These are phyloP conservation scores for Dryas drummondii DNA, from an alignment of 306 rosid species.

Conservation along the genomic window DNA sequence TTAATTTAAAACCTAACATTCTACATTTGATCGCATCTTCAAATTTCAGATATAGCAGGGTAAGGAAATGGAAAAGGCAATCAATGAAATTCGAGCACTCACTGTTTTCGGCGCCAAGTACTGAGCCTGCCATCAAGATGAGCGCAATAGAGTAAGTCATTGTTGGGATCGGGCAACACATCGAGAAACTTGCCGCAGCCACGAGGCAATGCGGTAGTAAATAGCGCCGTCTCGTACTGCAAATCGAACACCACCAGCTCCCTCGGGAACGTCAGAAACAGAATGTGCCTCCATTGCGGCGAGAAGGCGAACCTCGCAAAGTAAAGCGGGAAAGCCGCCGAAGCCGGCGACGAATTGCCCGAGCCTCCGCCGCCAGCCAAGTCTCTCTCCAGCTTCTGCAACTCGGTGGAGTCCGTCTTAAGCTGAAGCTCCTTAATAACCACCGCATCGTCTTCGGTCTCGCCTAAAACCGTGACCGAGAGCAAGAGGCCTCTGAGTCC, in stretches of 20 bases:
- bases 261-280: conserved; percentile 84
- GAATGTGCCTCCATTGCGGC: conserved; percentile 71
- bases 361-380: conserved; percentile 21
- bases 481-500: conserved; percentile 80
- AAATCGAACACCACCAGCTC: conserved; percentile 84
- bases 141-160: conserved; percentile 76
- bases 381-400: conserved; percentile 73
- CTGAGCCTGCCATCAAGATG: conserved; percentile 92
- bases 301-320: conserved; percentile 61
- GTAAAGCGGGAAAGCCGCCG: conserved; percentile 65
- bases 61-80: not conserved
- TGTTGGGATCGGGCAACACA: conserved; percentile 80
- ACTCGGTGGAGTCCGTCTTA: conserved; percentile 52
- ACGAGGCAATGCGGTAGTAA: conserved; percentile 65
- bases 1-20: not conserved
- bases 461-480: conserved; percentile 63
- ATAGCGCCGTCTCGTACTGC: conserved; percentile 72
- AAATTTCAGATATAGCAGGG: not conserved
- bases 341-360: conserved; percentile 43
- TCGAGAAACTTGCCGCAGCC: conserved; percentile 87
- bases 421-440: conserved; percentile 67
- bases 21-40: not conserved
- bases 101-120: conserved; percentile 93
- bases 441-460: conserved; percentile 47
- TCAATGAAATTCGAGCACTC: conserved; percentile 21